These are phyloP conservation scores for Colletotrichum sp. DNA, from an alignment of 2,329 filamentous ascomycete genomes.

Conservation along the genomic window DNA sequence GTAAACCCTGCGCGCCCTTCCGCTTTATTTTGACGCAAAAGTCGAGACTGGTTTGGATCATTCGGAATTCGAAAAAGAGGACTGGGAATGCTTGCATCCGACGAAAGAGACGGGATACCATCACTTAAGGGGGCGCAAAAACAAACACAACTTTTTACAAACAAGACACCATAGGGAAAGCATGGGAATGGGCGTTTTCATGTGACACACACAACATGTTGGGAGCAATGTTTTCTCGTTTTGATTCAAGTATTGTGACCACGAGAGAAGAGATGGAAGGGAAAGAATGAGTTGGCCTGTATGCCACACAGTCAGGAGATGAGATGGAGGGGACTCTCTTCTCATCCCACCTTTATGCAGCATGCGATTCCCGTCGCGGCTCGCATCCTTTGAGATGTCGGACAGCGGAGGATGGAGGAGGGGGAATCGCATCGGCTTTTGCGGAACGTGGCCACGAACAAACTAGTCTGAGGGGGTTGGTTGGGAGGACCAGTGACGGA, in stretches of 20 bases:
- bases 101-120: not conserved
- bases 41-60: slow-evolving; percentile 10
- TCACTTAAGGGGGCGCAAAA: not conserved
- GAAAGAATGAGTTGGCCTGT: not conserved
- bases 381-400: not conserved
- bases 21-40: not conserved
- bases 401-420: not conserved
- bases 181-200: slow-evolving; percentile 18
- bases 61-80: not conserved
- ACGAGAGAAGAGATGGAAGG: slow-evolving; percentile 8
- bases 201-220: not conserved
- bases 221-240: not conserved
- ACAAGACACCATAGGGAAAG: slow-evolving; percentile 10
- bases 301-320: not conserved
- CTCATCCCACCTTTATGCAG: not conserved
- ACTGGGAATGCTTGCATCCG: not conserved
- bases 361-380: not conserved
- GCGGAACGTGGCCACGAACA: not conserved
- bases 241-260: slow-evolving; percentile 4
- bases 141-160: not conserved
- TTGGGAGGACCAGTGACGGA: not conserved
- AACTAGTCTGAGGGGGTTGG: not conserved
- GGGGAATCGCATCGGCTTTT: not conserved
- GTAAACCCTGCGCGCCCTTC: not conserved
- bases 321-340: not conserved